Base-by-base conservation (phyloP, 225 moss, liverwort and hornwort genomes). In the Bryum argenteum region DNA sequence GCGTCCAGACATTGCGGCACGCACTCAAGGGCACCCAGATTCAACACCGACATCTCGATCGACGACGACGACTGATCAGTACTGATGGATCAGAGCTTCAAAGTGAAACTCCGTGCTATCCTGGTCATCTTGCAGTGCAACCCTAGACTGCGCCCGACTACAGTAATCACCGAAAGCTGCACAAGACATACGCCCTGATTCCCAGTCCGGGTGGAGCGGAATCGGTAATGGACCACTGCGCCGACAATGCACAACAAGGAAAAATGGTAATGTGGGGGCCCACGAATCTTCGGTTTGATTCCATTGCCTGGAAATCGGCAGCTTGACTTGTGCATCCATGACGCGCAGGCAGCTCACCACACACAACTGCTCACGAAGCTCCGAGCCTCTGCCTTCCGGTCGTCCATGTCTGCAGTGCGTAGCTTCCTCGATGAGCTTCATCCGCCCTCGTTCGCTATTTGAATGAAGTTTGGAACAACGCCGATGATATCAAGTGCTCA, bases 261-360 rank as follows among this genome's bases (percentile, higher is more conserved):
- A 45, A 65, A n/a, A n/a, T 3, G 37, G 39, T 10, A 21, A 58
- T 23, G 43, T 1, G 63, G 62, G 11, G 37, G 44, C 45, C 16
- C 10, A 17, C 8, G 74, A 75, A 75, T 67, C 74, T 48, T 40
- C 60, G 75, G 33, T 3, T 33, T 33, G 33, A 67, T 60, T 52
- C 52, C 51, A 18, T 40, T 60, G 67, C 60, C 59, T 59, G 13
- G 59, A 60, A 60, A 67, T 75, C 67, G 19, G 75, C 57, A 0
- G 66, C 74, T 75, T 75, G 75, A 67, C 75, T 75, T 75, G 52
- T 42, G 48, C 51, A 67, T 26, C 67, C 75, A 57, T 65, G 8
- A n/a, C 44, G 63, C 15, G 17, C 6, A 1, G 11, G 15, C 54
- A 41, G 62, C 40, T 40, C 52, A n/a, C 50, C 62, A n/a, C 22